phyloP scores from a whole-genome alignment of 495 filamentous ascomycete genomes.

The Penicillium robsamsonii region DNA sequence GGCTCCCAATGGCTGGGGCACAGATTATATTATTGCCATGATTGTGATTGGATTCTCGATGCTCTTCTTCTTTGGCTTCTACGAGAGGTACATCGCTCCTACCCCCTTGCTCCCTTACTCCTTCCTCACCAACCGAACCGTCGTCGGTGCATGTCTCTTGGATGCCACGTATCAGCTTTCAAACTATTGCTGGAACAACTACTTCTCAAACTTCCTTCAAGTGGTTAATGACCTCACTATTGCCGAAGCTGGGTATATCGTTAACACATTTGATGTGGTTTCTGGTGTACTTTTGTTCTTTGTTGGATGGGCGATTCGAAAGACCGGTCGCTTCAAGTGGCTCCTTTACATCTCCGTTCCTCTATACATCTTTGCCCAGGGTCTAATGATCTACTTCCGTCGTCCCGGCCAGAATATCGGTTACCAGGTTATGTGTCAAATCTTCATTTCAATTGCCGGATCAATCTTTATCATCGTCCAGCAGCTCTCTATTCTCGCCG shows the following conservation, averaged over 20 bases:
- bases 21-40: conserved; percentile 50
- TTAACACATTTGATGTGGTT: conserved; percentile 47
- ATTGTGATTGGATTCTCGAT: conserved; percentile 53
- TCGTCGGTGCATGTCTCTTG: conserved; percentile 54
- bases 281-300: conserved; percentile 42
- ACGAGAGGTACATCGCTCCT: conserved; percentile 52
- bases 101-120: conserved; percentile 50
- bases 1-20: conserved; percentile 39
- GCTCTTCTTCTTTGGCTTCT: conserved; percentile 53
- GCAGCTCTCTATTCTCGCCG: conserved; percentile 64
- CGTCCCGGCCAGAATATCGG: conserved; percentile 53
- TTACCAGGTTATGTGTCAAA: conserved; percentile 70
- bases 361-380: conserved; percentile 50
- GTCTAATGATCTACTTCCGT: conserved; percentile 64
- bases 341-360: conserved; percentile 56
- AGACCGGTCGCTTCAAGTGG: conserved; percentile 51
- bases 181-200: conserved; percentile 39
- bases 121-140: conserved; percentile 49
- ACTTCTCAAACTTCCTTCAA: conserved; percentile 63
- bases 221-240: conserved; percentile 59
- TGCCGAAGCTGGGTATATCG: conserved; percentile 51
- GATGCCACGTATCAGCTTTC: conserved; percentile 55
- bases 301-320: conserved; percentile 49
- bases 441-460: conserved; percentile 65
- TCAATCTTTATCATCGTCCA: conserved; percentile 57